Percentiles rank a stretch among this genome's conserved stretches.
Conservation (phyloP, 768 basidiomycete genomes). For the Strobilomyces dryophilus region DNA sequence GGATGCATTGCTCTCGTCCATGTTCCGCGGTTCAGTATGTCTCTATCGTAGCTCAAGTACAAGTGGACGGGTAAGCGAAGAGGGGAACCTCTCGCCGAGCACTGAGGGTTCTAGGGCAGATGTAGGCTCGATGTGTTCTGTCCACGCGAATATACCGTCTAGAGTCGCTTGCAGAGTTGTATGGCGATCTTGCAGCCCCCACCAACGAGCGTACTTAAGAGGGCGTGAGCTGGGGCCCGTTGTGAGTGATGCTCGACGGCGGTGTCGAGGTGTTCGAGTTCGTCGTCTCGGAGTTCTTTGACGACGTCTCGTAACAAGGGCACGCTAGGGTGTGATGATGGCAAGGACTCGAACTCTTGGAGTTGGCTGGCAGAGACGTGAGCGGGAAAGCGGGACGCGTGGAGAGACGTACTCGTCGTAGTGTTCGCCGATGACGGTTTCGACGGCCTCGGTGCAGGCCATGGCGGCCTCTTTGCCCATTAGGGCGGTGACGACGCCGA, state of each 20-base stretch:
- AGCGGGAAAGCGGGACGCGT: not conserved
- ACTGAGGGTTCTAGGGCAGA: constrained; percentile 11
- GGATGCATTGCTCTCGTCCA: constrained; percentile 29
- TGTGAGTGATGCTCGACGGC: constrained; percentile 88
- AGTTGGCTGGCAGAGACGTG: constrained; percentile 59
- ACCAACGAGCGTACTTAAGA: constrained; percentile 82
- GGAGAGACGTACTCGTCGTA: constrained; percentile 84
- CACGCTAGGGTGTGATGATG: constrained; percentile 72
- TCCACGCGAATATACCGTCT: constrained; percentile 17
- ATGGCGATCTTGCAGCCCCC: constrained; percentile 88
- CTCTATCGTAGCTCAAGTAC: constrained; percentile 42
- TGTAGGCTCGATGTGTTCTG: not conserved
- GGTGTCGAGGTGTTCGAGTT: constrained; percentile 89
- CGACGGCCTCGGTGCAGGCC: constrained; percentile 98
- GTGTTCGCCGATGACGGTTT: constrained; percentile 97
- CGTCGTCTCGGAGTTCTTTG: constrained; percentile 87
- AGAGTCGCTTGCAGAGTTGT: constrained; percentile 81
- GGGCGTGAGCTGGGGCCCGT: constrained; percentile 85
- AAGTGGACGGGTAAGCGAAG: constrained; percentile 51
- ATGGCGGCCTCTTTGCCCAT: constrained; percentile 93
- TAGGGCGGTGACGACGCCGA: constrained; percentile 82
- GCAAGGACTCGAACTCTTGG: constrained; percentile 60
- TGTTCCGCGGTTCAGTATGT: constrained; percentile 5
- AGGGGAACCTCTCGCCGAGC: constrained; percentile 37
- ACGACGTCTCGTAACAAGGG: constrained; percentile 69